Evolutionary conservation across 164 flowering plant genomes (phyloP).

Genomic region (Malania oleifera): DNA sequence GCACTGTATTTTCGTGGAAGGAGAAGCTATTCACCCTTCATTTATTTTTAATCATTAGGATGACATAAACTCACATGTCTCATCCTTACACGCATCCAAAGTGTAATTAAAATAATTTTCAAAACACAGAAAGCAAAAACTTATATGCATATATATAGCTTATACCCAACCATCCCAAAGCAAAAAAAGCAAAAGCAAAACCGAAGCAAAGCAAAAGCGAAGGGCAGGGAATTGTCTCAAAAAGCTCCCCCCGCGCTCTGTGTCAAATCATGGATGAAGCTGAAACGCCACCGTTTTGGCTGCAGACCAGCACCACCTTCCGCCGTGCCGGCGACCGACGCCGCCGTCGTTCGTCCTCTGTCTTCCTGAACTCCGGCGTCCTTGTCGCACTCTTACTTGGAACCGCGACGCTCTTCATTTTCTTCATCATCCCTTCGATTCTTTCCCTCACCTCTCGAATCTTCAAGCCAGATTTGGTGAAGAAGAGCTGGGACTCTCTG

Average conservation of each 20-base stretch:
- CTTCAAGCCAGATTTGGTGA: conserved; percentile 37
- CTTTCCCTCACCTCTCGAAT: conserved; percentile 27
- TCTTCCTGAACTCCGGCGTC: conserved; percentile 34
- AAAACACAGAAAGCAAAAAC: too few relatives aligned
- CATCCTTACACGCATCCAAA: too few relatives aligned
- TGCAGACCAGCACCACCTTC: conserved; percentile 20
- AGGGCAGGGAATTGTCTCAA: neutral
- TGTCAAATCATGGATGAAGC: conserved; percentile 24
- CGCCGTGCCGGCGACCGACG: conserved; percentile 19
- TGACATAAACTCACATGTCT: too few relatives aligned
- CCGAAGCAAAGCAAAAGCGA: too few relatives aligned
- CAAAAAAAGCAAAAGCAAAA: conserved; percentile 14
- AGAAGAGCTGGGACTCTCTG: conserved; percentile 53
- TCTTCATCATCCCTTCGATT: conserved; percentile 36
- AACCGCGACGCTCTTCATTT: conserved; percentile 28
- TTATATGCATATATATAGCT: too few relatives aligned
- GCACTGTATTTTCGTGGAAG: too few relatives aligned
- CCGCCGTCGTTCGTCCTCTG: conserved; percentile 19
- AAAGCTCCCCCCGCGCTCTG: neutral
- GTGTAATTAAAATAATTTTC: too few relatives aligned
- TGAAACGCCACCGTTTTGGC: conserved; percentile 46
- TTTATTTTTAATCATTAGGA: too few relatives aligned
- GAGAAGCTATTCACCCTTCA: too few relatives aligned
- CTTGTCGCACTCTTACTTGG: conserved; percentile 28
- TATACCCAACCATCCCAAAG: neutral